These are phyloP conservation scores for Ogataea ramenticola DNA, from an alignment of 805 yeast species.

Conservation along the genomic window DNA sequence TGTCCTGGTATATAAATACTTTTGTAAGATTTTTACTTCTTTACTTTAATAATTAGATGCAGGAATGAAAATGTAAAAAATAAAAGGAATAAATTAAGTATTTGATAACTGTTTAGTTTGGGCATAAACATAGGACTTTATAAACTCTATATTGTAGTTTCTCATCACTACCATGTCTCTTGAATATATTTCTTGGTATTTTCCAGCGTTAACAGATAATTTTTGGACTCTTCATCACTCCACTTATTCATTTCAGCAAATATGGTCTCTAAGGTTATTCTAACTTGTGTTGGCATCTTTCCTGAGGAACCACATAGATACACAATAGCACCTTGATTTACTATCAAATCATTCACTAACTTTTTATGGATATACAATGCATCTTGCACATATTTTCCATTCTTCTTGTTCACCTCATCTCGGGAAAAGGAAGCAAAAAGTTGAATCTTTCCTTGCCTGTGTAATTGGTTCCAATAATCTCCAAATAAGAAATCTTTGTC, in stretches of 20 bases:
- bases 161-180: slow-evolving; percentile 70
- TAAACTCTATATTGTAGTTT: background rate
- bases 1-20: no score
- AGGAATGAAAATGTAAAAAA: no score
- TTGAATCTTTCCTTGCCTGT: slow-evolving; percentile 27
- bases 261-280: slow-evolving; percentile 68
- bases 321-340: slow-evolving; percentile 50
- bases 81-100: no score
- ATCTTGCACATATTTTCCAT: slow-evolving; percentile 66
- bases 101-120: no score
- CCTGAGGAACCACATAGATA: slow-evolving; percentile 94
- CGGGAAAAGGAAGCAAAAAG: slow-evolving; percentile 44
- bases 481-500: slow-evolving; percentile 65
- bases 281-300: slow-evolving; percentile 83
- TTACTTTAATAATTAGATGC: no score
- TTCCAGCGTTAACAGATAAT: slow-evolving; percentile 54
- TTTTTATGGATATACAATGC: slow-evolving; percentile 44
- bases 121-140: no score
- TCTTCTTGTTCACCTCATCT: slow-evolving; percentile 23
- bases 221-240: slow-evolving; percentile 38
- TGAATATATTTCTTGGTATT: slow-evolving; percentile 62
- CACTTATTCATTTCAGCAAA: slow-evolving; percentile 37
- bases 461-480: slow-evolving; percentile 40
- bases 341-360: slow-evolving; percentile 43
- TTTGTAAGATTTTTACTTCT: no score